phyloP scores from a whole-genome alignment of 2,329 filamentous ascomycete species.

The Neopestalotiopsis clavispora region DNA sequence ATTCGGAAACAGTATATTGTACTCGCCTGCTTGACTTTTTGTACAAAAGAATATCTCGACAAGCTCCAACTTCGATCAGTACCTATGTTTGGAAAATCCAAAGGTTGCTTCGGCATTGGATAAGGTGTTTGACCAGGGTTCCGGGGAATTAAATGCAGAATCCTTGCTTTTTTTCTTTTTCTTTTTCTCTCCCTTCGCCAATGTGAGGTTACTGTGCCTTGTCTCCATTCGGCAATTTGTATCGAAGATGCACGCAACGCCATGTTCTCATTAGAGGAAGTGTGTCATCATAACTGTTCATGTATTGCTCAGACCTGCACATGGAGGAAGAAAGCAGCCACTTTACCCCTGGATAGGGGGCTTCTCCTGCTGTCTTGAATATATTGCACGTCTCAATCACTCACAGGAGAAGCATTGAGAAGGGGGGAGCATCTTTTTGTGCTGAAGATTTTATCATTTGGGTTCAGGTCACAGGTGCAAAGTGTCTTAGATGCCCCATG shows the following conservation, averaged over 20 bases:
- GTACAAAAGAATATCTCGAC: not conserved
- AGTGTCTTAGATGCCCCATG: not conserved
- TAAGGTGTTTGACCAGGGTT: not conserved
- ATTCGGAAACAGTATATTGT: not conserved
- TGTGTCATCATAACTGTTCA: not conserved
- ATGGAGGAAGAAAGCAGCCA: not conserved
- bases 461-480: not conserved
- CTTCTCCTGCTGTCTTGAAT: not conserved
- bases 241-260: not conserved
- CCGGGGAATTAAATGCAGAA: not conserved
- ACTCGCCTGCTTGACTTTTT: not conserved
- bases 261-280: not conserved
- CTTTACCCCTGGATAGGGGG: not conserved
- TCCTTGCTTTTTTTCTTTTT: not conserved
- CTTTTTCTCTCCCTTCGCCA: not conserved
- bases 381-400: not conserved
- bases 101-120: not conserved
- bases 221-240: not conserved
- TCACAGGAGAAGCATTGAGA: not conserved
- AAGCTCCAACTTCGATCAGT: not conserved
- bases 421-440: not conserved
- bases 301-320: not conserved
- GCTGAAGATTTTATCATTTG: not conserved
- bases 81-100: not conserved
- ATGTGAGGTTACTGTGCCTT: not conserved